Conservation (phyloP, 148 eudicot species). For the Persicaria tinctoria region DNA sequence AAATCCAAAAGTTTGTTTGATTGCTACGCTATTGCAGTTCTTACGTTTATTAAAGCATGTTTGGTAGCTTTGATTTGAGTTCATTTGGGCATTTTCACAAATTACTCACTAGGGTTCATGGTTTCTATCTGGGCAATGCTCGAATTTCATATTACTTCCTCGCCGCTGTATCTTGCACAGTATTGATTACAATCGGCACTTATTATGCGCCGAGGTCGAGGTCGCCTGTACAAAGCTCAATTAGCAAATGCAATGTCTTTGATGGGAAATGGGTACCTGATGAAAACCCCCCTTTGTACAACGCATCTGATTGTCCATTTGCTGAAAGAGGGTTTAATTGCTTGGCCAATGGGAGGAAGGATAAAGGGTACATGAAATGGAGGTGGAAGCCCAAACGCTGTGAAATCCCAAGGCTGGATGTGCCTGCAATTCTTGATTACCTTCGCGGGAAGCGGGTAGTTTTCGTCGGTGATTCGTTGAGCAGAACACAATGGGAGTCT, state of each 20-base stretch:
- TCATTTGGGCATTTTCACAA: slow-evolving; percentile 33
- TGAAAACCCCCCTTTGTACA: slow-evolving; percentile 63
- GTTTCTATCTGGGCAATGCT: slow-evolving; percentile 26
- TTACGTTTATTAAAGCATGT: neutral
- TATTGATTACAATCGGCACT: slow-evolving; percentile 31
- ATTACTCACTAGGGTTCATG: slow-evolving; percentile 31
- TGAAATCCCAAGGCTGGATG: slow-evolving; percentile 61
- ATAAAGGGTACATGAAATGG: slow-evolving; percentile 62
- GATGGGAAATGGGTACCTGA: slow-evolving; percentile 82
- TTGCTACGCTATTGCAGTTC: neutral
- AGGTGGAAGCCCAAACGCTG: slow-evolving; percentile 85
- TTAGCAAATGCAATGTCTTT: slow-evolving; percentile 56
- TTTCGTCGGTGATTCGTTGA: slow-evolving; percentile 92
- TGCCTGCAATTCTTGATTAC: slow-evolving; percentile 28
- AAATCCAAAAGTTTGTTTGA: neutral
- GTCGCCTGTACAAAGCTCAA: slow-evolving; percentile 10
- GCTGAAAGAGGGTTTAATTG: slow-evolving; percentile 74
- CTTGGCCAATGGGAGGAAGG: slow-evolving; percentile 70
- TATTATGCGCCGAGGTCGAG: slow-evolving; percentile 18
- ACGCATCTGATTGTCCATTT: slow-evolving; percentile 85
- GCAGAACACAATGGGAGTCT: slow-evolving; percentile 96
- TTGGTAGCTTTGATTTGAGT: slow-evolving; percentile 28
- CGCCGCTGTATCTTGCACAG: slow-evolving; percentile 31
- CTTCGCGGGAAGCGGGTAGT: slow-evolving; percentile 71
- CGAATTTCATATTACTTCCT: slow-evolving; percentile 31